Conservation (phyloP, 2,329 filamentous ascomycete genomes). For the Aspergillus latus region DNA sequence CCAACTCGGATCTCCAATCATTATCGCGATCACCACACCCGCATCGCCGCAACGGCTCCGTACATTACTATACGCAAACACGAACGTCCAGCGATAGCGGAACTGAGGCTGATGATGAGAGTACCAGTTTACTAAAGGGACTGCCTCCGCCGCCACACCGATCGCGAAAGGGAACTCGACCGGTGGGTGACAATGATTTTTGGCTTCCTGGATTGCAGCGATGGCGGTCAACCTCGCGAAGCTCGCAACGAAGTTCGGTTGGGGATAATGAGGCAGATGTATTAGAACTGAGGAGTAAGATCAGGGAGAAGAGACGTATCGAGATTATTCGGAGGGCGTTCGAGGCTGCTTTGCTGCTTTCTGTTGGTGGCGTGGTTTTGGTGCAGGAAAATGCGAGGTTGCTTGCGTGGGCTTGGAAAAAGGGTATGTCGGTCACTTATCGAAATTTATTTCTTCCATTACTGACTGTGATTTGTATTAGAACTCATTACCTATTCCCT, state of each 20-base stretch:
- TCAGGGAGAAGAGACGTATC: slow-evolving; percentile 35
- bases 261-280: slow-evolving; percentile 29
- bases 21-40: slow-evolving; percentile 66
- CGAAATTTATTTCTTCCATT: not conserved
- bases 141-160: slow-evolving; percentile 74
- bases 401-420: slow-evolving; percentile 38
- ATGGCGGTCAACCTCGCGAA: slow-evolving; percentile 32
- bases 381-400: slow-evolving; percentile 32
- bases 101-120: slow-evolving; percentile 93
- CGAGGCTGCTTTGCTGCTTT: slow-evolving; percentile 56
- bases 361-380: slow-evolving; percentile 50
- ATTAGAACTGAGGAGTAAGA: slow-evolving; percentile 24
- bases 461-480: slow-evolving; percentile 22
- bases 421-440: slow-evolving; percentile 31
- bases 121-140: slow-evolving; percentile 70
- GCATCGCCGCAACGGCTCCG: slow-evolving; percentile 61
- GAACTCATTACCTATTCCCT: slow-evolving; percentile 36
- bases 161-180: slow-evolving; percentile 63
- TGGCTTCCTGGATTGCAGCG: slow-evolving; percentile 33
- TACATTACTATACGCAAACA: slow-evolving; percentile 52
- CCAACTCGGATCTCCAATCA: slow-evolving; percentile 42
- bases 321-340: slow-evolving; percentile 51
- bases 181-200: slow-evolving; percentile 26
- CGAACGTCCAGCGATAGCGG: slow-evolving; percentile 79
- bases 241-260: slow-evolving; percentile 33